These are phyloP conservation scores for Scopulariopsis brevicaulis DNA, from an alignment of 2,329 filamentous ascomycete genomes.

Conservation along the genomic window DNA sequence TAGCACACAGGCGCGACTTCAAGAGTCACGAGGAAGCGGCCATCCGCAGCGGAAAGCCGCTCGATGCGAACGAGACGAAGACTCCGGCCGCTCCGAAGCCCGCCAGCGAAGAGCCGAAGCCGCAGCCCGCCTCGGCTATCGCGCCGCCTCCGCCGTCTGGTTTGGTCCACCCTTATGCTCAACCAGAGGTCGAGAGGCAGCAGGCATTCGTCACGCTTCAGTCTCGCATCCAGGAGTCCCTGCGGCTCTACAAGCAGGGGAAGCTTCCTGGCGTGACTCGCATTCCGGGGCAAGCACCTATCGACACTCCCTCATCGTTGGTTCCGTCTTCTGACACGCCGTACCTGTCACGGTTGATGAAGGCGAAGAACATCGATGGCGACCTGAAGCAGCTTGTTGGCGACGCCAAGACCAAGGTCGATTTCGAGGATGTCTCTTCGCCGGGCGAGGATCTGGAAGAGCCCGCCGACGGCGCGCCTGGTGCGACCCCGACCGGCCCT, in stretches of 20 bases:
- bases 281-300: conserved; percentile 8
- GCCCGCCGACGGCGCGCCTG: conserved; percentile 2
- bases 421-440: conserved; percentile 36
- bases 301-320: conserved; percentile 18
- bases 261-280: conserved; percentile 14
- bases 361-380: conserved; percentile 47
- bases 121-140: conserved; percentile 7
- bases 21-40: conserved; percentile 95
- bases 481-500: not conserved
- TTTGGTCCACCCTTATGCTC: conserved; percentile 51
- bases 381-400: conserved; percentile 47
- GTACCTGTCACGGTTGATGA: conserved; percentile 55
- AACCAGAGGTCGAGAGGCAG: conserved; percentile 41
- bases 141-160: conserved; percentile 23
- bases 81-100: conserved; percentile 12
- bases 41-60: conserved; percentile 70
- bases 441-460: conserved; percentile 44
- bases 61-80: conserved; percentile 56
- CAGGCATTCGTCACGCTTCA: conserved; percentile 38
- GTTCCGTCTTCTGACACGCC: conserved; percentile 48
- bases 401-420: conserved; percentile 44
- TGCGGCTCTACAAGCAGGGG: conserved; percentile 39
- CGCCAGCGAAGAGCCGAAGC: conserved; percentile 27
- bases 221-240: conserved; percentile 41
- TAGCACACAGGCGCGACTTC: conserved; percentile 86